A percentile compares a stretch with the other conserved stretches of the same genome.
Conservation (phyloP, 768 basidiomycete genomes). For the Agrocybe praecox region DNA sequence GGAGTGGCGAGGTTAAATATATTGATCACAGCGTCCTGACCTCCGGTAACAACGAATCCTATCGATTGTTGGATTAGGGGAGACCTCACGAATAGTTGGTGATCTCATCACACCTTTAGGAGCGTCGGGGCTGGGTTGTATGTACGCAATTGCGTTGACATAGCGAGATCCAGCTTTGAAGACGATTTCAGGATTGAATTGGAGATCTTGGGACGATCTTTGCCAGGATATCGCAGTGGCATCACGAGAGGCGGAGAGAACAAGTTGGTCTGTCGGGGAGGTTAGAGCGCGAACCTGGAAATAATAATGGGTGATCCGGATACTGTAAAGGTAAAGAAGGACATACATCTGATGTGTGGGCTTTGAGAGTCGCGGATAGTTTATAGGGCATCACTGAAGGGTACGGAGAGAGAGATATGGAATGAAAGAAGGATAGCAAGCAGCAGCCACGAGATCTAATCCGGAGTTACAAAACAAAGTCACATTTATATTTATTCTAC, state of each 20-base stretch:
- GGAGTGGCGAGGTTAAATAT: slow-evolving; percentile 65
- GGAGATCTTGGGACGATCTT: slow-evolving; percentile 44
- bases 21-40: slow-evolving; percentile 88
- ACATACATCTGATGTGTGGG: slow-evolving; percentile 33
- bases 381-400: slow-evolving; percentile 32
- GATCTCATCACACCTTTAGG: slow-evolving; percentile 57
- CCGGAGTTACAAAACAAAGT: slow-evolving; percentile 29
- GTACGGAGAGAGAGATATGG: slow-evolving; percentile 4
- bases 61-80: slow-evolving; percentile 1
- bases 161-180: slow-evolving; percentile 71
- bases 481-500: slow-evolving; percentile 12
- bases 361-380: slow-evolving; percentile 30
- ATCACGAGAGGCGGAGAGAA: slow-evolving; percentile 93
- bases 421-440: slow-evolving; percentile 19
- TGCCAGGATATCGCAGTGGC: slow-evolving; percentile 88
- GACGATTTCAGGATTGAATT: slow-evolving; percentile 57
- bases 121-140: slow-evolving; percentile 67
- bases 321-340: neutral
- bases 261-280: slow-evolving; percentile 72
- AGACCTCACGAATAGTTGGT: slow-evolving; percentile 8
- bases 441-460: slow-evolving; percentile 20
- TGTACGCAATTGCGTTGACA: slow-evolving; percentile 81
- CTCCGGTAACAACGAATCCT: slow-evolving; percentile 89
- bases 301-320: slow-evolving; percentile 17
- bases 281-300: slow-evolving; percentile 80